These are phyloP conservation scores for Letharia lupina DNA, from an alignment of 495 filamentous ascomycete species.

Conservation along the genomic window DNA sequence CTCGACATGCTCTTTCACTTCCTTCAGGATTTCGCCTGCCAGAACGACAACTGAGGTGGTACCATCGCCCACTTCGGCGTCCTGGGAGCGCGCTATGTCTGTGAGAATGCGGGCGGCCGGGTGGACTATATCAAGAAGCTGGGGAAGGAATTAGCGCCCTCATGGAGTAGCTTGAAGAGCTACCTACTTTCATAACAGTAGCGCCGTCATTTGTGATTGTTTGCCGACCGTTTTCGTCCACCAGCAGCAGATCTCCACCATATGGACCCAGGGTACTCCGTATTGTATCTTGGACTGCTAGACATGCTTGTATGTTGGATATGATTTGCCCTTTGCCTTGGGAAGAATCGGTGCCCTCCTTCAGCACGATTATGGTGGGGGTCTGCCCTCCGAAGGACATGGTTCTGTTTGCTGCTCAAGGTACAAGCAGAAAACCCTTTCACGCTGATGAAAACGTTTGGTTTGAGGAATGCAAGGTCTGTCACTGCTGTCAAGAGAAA, in stretches of 20 bases:
- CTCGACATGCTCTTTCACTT: constrained; percentile 89
- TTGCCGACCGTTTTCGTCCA: constrained; percentile 88
- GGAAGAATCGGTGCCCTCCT: constrained; percentile 94
- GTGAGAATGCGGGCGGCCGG: constrained; percentile 95
- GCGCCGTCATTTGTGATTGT: constrained; percentile 99
- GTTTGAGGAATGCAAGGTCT: too few relatives aligned
- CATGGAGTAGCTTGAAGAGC: neutral
- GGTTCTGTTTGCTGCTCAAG: constrained; percentile 3
- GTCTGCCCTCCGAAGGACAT: constrained; percentile 99
- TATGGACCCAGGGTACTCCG: constrained; percentile 95
- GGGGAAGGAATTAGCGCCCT: constrained; percentile 17
- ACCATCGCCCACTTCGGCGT: constrained; percentile 96
- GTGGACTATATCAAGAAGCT: constrained; percentile 98
- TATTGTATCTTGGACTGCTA: constrained; percentile 94
- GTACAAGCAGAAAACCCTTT: neutral
- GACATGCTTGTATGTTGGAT: constrained; percentile 97
- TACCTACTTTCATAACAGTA: constrained; percentile 90
- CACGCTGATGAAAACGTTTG: neutral
- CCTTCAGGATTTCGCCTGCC: constrained; percentile 93
- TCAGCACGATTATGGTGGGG: constrained; percentile 96
- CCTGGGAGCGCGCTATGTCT: constrained; percentile 96
- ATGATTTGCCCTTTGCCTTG: constrained; percentile 96
- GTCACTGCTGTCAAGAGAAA: neutral
- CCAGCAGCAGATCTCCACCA: constrained; percentile 89
- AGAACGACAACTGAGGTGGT: constrained; percentile 95